phyloP scores from a whole-genome alignment of 2,329 filamentous ascomycete genomes.

The Fusarium odoratissimum region DNA sequence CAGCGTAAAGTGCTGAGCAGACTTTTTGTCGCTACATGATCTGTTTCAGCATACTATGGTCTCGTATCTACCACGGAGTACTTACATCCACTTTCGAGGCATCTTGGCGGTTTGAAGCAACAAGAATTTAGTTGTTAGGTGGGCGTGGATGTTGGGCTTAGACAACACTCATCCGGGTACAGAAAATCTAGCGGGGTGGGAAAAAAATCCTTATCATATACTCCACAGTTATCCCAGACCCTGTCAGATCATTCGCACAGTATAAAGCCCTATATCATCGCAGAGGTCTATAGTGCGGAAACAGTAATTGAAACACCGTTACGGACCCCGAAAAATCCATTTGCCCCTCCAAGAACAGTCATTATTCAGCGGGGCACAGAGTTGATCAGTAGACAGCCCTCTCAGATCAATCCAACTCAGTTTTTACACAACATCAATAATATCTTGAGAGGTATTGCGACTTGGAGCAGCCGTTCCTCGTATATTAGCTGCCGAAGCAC shows the following conservation, averaged over 20 bases:
- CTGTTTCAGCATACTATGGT: slow-evolving; percentile 15
- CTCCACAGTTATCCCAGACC: slow-evolving; percentile 43
- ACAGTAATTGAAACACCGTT: slow-evolving; percentile 7
- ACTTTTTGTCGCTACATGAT: slow-evolving; percentile 78
- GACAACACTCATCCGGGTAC: slow-evolving; percentile 41
- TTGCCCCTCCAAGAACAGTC: slow-evolving; percentile 61
- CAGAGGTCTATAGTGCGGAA: slow-evolving; percentile 45
- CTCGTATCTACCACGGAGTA: neutral
- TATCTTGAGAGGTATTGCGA: slow-evolving; percentile 10
- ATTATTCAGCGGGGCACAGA: slow-evolving; percentile 54
- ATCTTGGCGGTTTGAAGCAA: slow-evolving; percentile 62
- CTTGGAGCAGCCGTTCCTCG: slow-evolving; percentile 29
- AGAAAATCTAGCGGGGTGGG: slow-evolving; percentile 49
- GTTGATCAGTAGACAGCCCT: slow-evolving; percentile 33
- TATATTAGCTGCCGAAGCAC: slow-evolving; percentile 12
- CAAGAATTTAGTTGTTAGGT: slow-evolving; percentile 25
- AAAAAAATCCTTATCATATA: slow-evolving; percentile 47
- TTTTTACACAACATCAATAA: slow-evolving; percentile 33
- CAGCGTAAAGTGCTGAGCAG: slow-evolving; percentile 90
- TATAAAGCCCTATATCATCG: neutral
- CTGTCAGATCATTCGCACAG: slow-evolving; percentile 45
- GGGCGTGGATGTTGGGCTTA: slow-evolving; percentile 44
- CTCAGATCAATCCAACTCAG: slow-evolving; percentile 27
- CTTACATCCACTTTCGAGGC: slow-evolving; percentile 49
- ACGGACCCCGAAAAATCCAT: slow-evolving; percentile 50